Base-by-base conservation (phyloP, 345 rosid genomes). In the Laguncularia racemosa region DNA sequence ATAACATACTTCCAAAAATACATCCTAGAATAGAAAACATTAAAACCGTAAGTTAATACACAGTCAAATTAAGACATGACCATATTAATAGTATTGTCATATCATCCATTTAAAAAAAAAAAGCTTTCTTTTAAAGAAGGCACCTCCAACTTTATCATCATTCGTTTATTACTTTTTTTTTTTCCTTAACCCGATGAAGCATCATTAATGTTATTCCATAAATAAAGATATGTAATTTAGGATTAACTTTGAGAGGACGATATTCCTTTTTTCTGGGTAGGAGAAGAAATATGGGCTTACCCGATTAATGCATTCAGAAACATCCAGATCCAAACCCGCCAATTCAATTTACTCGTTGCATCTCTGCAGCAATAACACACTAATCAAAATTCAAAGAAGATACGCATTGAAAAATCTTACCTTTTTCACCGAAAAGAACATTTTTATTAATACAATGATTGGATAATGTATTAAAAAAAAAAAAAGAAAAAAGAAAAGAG, bases 281-380 rank as follows among this genome's bases (percentile, higher is more conserved):
- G 12, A 13, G 50, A 49, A n/a, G 45, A 49, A 9, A 17, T 55
- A 11, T 40, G 15, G 15, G 15, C 71, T 52, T 70, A 80, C 85
- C 85, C 82, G 14, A 57, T 48, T 33, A 73, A 65, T 44, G 76
- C 75, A 56, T 63, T 75, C 13, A 75, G 14, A 56, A 78, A 78
- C 17, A 75, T 65, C 86, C 80, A 78, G 16, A 70, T 56, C 61
- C 68, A 67, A 44, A 67, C 56, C 15, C 51, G 48, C 73, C 76
- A 67, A 10, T 44, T 65, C 55, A 72, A 46, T 57, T 64, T 72
- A 54, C 26, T 54, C 20, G 33, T 28, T 16, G 33, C 44, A 19
- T 57, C 71, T 28, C 81, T 73, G 76, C 68, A 62, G 28, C 33
- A 48, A 46, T 20, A 12, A 12, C 0, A 2, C 6, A 16, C 12